Evolutionary conservation across 768 basidiomycete species (phyloP), one percentile per base, ranked within the genome.

Genomic region (Pleurotus tuoliensis): DNA sequence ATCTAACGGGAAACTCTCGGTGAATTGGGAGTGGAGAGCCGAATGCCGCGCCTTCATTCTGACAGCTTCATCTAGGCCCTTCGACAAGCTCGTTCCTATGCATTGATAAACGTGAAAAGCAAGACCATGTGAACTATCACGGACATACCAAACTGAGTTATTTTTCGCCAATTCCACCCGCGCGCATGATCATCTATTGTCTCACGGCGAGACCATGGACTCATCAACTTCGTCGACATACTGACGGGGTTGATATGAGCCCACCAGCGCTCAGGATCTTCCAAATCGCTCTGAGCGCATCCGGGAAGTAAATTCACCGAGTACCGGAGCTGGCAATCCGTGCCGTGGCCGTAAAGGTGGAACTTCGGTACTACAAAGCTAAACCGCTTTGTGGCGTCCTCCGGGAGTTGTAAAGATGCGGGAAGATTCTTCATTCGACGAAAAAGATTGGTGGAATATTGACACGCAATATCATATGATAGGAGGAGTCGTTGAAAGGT

Each of bases 271-370:
- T 61, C 47, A 0, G 57, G 30, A 1, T 57, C 48, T 37, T 76
- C 73, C 0, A 57, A 65, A 1, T 60, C 56, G 4, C 70, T 58
- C 18, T 72, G 74, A n/a, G 67, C 73, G 47, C 73, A 71, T 18
- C 55, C 27, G 39, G 53, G 49, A 41, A 45, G 46, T 27, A 43
- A 55, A 30, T 20, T 62, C 54, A 65, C 40, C 1, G 62, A 58
- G 38, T 27, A 56, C 5, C 18, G 1, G 22, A 20, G 24, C 30
- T 55, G 59, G 40, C 63, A 64, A 11, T 56, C 24, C 4, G 37
- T 47, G 2, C 40, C 22, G 47, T 64, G 63, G 3, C 24, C 63
- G 12, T 47, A 37, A 38, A 47, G 24, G 18, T 56, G 55, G 25
- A 47, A 49, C 18, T 49, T 50, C 20, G 49, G 55, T 13, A 56